Percentiles rank a stretch among this genome's conserved stretches.
Conservation (phyloP, 2,329 filamentous ascomycete genomes). For the Exophiala phaeomuriformis region DNA sequence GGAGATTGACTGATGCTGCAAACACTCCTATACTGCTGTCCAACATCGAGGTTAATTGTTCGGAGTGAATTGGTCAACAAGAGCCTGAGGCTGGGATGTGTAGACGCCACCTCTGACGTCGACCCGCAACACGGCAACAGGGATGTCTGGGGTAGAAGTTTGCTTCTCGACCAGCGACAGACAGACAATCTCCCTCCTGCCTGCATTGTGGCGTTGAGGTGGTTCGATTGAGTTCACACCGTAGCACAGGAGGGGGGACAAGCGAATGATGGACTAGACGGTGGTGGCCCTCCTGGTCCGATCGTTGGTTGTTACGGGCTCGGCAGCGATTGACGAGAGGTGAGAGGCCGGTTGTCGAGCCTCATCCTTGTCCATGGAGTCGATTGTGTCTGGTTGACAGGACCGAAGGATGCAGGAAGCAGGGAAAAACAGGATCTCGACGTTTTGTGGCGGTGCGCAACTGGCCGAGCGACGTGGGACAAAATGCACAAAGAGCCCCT, state of each 20-base stretch:
- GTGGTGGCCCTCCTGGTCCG: not conserved
- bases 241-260: not conserved
- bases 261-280: conserved; percentile 2
- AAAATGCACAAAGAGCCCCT: not conserved
- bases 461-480: too few relatives aligned
- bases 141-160: not conserved
- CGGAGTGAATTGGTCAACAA: not conserved
- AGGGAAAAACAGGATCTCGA: conserved; percentile 10
- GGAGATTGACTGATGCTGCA: not conserved
- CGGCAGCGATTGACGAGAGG: not conserved
- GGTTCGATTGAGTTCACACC: not conserved
- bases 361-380: conserved; percentile 8
- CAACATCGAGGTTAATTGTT: not conserved
- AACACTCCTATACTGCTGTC: not conserved
- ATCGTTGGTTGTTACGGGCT: not conserved
- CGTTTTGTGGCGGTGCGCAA: conserved; percentile 18
- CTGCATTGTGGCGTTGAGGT: conserved; percentile 1
- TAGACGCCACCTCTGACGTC: conserved; percentile 18
- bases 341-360: not conserved
- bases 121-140: not conserved
- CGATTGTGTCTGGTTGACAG: conserved; percentile 4
- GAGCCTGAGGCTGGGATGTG: not conserved
- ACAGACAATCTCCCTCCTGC: not conserved
- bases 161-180: not conserved
- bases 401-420: conserved; percentile 4